These are phyloP conservation scores for Mortierella claussenii DNA, from an alignment of 192 early-diverging fungal genomes.

Conservation along the genomic window DNA sequence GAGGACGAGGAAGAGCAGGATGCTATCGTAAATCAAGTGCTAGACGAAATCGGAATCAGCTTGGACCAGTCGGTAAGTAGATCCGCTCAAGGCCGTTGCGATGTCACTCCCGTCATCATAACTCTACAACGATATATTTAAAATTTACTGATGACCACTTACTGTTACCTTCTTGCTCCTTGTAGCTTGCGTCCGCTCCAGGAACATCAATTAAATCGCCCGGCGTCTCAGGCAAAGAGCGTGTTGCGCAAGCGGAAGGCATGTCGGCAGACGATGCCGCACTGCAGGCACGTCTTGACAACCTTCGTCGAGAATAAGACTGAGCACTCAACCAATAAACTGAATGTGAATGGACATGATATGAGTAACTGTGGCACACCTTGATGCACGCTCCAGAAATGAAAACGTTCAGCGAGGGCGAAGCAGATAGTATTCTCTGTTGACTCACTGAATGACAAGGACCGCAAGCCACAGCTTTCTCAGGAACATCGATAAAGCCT, in stretches of 20 bases:
- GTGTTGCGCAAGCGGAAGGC: conserved; percentile 66
- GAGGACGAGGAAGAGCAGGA: conserved; percentile 94
- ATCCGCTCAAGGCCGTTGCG: too few species aligned
- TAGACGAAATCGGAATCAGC: conserved; percentile 96
- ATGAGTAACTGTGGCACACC: too few species aligned
- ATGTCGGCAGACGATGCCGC: conserved; percentile 79
- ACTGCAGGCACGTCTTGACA: conserved; percentile 89
- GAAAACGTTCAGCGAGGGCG: not conserved
- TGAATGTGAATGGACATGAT: too few species aligned
- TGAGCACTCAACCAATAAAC: too few species aligned
- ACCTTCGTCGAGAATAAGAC: conserved; percentile 86
- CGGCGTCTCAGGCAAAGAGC: conserved; percentile 40
- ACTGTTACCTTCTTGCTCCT: not conserved
- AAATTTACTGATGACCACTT: not conserved
- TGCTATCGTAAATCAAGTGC: conserved; percentile 89
- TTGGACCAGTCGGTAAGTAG: conserved; percentile 76
- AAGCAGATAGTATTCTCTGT: too few species aligned
- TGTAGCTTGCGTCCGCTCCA: conserved; percentile 59
- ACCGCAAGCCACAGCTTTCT: too few species aligned
- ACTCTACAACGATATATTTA: not conserved
- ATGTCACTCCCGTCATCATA: too few species aligned
- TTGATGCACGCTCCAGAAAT: not conserved
- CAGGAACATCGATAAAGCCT: too few species aligned
- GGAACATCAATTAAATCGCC: conserved; percentile 56
- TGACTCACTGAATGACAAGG: too few species aligned